phyloP scores from a whole-genome alignment of 2,329 filamentous ascomycete species.

The Coleophoma eucalyptorum region DNA sequence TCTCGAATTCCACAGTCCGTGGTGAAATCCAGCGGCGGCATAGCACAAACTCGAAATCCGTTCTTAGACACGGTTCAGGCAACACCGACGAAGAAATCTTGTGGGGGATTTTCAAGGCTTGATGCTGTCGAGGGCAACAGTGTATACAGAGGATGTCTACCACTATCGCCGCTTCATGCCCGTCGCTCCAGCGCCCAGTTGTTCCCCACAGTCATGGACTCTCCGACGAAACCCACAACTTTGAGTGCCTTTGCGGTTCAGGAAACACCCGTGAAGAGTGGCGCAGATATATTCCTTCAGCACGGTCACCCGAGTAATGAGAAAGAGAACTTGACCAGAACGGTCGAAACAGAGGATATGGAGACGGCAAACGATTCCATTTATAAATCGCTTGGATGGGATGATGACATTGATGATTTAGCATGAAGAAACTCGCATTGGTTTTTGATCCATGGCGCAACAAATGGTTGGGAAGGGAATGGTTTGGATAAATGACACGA shows the following conservation, averaged over 20 bases:
- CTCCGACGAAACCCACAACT: neutral
- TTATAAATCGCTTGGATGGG: constrained; percentile 32
- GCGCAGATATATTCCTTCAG: neutral
- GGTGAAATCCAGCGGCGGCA: constrained; percentile 8
- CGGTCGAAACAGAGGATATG: too few species aligned
- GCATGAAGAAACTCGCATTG: constrained; percentile 10
- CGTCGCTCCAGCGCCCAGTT: constrained; percentile 21
- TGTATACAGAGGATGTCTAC: constrained; percentile 8
- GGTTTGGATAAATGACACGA: too few species aligned
- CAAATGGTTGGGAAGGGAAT: too few species aligned
- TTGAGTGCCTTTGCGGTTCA: constrained; percentile 7
- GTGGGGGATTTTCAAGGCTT: constrained; percentile 1
- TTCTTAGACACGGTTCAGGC: constrained; percentile 19
- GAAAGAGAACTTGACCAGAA: neutral
- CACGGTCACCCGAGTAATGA: neutral
- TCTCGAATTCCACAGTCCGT: constrained; percentile 23
- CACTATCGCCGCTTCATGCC: constrained; percentile 20
- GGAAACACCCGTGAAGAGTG: constrained; percentile 23
- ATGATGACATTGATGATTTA: constrained; percentile 26
- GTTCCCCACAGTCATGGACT: constrained; percentile 7
- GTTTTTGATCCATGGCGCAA: too few species aligned
- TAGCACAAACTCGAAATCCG: constrained; percentile 8
- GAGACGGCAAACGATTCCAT: constrained; percentile 21
- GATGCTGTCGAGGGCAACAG: neutral
- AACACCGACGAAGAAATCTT: constrained; percentile 22